Evolutionary conservation across 306 rosid genomes (phyloP).

Genomic region (Parietaria judaica): DNA sequence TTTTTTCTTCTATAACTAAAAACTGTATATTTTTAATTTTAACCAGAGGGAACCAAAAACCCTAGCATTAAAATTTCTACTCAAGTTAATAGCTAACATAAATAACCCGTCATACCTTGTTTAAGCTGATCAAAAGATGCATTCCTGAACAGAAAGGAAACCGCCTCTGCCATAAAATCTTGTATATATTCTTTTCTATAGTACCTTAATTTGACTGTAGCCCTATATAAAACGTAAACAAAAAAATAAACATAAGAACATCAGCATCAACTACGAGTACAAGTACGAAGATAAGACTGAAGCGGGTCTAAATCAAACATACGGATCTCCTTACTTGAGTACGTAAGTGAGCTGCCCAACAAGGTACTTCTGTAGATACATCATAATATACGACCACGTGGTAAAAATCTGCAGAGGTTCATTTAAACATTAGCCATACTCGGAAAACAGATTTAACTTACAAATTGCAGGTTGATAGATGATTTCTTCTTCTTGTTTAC

Average conservation of each 20-base stretch:
- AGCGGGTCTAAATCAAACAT: slow-evolving; percentile 1
- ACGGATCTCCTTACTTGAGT: slow-evolving; percentile 57
- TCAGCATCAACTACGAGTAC: neutral
- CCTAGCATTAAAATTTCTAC: too few relatives aligned
- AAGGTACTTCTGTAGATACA: slow-evolving; percentile 77
- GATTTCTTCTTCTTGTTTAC: too few relatives aligned
- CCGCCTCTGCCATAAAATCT: slow-evolving; percentile 74
- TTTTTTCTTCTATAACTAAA: too few relatives aligned
- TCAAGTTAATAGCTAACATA: too few relatives aligned
- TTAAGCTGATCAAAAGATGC: slow-evolving; percentile 63
- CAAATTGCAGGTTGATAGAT: neutral
- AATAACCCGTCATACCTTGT: slow-evolving; percentile 41
- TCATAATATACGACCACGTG: slow-evolving; percentile 77
- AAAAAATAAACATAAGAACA: neutral
- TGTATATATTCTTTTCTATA: slow-evolving; percentile 73
- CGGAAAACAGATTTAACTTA: neutral
- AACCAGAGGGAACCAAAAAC: too few relatives aligned
- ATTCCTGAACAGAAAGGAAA: slow-evolving; percentile 71
- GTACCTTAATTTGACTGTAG: slow-evolving; percentile 58
- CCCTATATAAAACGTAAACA: slow-evolving; percentile 32
- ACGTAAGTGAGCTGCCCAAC: slow-evolving; percentile 35
- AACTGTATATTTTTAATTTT: too few relatives aligned
- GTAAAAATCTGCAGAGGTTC: slow-evolving; percentile 59
- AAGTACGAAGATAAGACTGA: neutral
- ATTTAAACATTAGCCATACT: slow-evolving; percentile 1